Evolutionary conservation across 495 filamentous ascomycete species (phyloP).

Genomic region (Tuber microsphaerosporum): DNA sequence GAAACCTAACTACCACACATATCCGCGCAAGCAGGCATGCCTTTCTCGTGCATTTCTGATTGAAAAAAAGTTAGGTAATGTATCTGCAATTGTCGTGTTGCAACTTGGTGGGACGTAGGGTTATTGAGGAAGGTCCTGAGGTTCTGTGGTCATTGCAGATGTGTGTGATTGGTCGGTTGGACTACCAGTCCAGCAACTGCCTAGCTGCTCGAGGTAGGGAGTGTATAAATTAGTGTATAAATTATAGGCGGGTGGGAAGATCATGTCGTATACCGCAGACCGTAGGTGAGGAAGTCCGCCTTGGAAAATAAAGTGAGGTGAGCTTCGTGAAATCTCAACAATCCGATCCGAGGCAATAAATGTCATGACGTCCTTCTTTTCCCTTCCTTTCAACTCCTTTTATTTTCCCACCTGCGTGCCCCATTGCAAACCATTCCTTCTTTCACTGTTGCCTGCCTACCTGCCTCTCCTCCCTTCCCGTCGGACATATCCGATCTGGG

Average conservation of each 20-base stretch:
- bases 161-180: neutral
- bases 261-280: neutral
- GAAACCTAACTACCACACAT: neutral
- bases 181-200: neutral
- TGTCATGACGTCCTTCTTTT: neutral
- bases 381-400: neutral
- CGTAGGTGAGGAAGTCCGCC: neutral
- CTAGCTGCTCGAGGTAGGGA: neutral
- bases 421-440: neutral
- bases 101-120: neutral
- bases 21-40: neutral
- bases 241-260: neutral
- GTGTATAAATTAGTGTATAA: conserved; percentile 2
- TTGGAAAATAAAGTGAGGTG: neutral
- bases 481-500: neutral
- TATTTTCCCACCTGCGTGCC: neutral
- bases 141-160: neutral
- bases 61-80: conserved; percentile 3
- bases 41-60: conserved; percentile 3
- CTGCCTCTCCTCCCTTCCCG: neutral
- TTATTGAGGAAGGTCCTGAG: neutral
- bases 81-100: conserved; percentile 1
- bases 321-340: neutral
- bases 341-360: neutral
- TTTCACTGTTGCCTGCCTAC: neutral